Conservation (phyloP, 345 rosid species). For the Litchi chinensis region DNA sequence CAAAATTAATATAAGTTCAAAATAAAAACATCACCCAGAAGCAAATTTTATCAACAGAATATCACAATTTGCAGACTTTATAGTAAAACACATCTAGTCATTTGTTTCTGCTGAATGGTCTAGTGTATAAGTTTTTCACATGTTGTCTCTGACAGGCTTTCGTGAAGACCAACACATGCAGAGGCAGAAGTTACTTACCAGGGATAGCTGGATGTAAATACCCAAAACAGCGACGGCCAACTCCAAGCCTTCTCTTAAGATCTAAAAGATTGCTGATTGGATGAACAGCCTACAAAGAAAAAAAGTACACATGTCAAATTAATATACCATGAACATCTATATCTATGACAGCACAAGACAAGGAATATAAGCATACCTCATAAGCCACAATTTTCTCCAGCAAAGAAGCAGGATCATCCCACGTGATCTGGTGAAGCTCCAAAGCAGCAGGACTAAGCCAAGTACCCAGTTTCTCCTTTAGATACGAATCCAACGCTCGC, state of each 20-base stretch:
- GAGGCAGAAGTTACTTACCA: conserved; percentile 48
- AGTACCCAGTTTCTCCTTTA: conserved; percentile 83
- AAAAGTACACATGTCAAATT: neutral
- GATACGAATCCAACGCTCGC: conserved; percentile 70
- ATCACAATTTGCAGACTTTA: neutral
- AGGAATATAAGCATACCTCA: conserved; percentile 53
- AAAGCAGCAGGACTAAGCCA: conserved; percentile 94
- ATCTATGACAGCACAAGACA: neutral
- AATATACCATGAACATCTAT: conserved; percentile 4
- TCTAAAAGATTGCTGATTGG: conserved; percentile 92
- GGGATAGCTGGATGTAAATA: conserved; percentile 91
- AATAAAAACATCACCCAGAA: neutral
- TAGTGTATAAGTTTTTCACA: neutral
- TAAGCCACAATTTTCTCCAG: conserved; percentile 94
- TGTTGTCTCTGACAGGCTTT: neutral
- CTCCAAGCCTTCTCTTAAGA: conserved; percentile 87
- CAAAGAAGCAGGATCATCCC: conserved; percentile 92
- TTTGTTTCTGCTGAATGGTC: neutral
- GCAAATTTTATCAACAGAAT: conserved; percentile 4
- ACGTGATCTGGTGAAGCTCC: conserved; percentile 92
- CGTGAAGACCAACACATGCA: neutral
- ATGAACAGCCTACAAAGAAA: conserved; percentile 75
- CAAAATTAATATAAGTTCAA: neutral
- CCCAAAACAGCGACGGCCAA: conserved; percentile 89
- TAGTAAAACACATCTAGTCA: neutral